Evolutionary conservation across 352 stramenopile species (phyloP), one percentile per base, ranked within the genome.

Genomic region (Phytophthora tubulina): DNA sequence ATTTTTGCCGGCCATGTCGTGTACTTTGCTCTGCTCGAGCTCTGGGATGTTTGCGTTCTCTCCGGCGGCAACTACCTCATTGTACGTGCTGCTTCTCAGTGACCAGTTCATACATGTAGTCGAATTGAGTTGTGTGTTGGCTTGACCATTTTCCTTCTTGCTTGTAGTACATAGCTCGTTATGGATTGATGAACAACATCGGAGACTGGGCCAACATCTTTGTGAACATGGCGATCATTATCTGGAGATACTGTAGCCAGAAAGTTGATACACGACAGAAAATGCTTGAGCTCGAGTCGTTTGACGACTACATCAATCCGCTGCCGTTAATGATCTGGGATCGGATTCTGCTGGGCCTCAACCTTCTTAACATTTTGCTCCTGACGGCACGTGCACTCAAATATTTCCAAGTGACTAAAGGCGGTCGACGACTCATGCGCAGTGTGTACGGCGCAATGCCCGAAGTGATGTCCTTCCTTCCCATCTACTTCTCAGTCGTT

Each of bases 361-460:
- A 92, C 30, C 81, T 92, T 27, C 74, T 82, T 73, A 92, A 92
- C 56, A 80, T 92, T 58, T 69, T 92, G 44, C 58, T 90, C 3
- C 67, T 92, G n/a, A 92, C 82, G 6, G 84, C 57, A 3, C 74
- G 84, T 9, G 80, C 84, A 5, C 82, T 92, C 38, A 92, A 92
- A 36, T 92, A 89, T 55, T 92, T 92, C 72, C 84, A 92, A 54
- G 75, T 92, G 42, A 92, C 82, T 0, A 89, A 85, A 59, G 84
- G 84, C 6, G 84, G 84, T 2, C 77, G 79, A 1, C 79, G 82
- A 3, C 75, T 92, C 14, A 92, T 92, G 84, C 64, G 75, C 15
- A 92, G 84, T 57, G 82, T 92, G 3, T 92, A 92, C 56, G 82
- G 82, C 10, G 82, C 84, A n/a, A 92, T 92, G 84, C 84, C 84